A percentile compares a stretch with the other conserved stretches of the same genome.
These are phyloP conservation scores for Candida ovalis DNA, from an alignment of 805 yeast genomes.

Conservation along the genomic window DNA sequence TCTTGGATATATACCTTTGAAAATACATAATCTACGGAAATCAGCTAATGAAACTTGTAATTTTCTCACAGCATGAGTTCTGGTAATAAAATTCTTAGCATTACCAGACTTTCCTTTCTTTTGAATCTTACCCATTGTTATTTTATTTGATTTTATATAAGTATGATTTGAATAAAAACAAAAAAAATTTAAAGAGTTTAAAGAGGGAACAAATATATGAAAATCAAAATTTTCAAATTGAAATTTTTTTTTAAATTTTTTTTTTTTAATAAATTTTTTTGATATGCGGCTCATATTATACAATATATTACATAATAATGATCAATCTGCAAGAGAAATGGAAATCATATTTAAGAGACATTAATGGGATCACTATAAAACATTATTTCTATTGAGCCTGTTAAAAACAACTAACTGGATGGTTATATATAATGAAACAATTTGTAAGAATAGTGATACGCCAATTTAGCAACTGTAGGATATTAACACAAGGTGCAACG, in stretches of 20 bases:
- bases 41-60: slow-evolving; percentile 93
- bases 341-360: too few species aligned
- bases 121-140: slow-evolving; percentile 59
- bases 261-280: not conserved
- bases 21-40: slow-evolving; percentile 93
- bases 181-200: not conserved
- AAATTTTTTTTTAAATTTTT: not conserved
- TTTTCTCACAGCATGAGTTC: slow-evolving; percentile 91
- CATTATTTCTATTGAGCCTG: too few species aligned
- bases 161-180: not conserved
- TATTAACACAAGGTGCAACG: too few species aligned
- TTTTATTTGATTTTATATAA: not conserved
- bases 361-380: too few species aligned
- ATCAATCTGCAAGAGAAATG: too few species aligned
- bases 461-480: not conserved
- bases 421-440: too few species aligned
- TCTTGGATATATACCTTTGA: slow-evolving; percentile 96
- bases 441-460: not conserved
- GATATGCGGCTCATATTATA: not conserved
- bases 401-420: too few species aligned
- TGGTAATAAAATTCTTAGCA: slow-evolving; percentile 86
- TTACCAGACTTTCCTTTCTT: slow-evolving; percentile 84
- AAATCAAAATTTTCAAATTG: not conserved
- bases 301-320: not conserved
- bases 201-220: not conserved